Percentiles rank a stretch among this genome's conserved stretches.
Evolutionary conservation across 805 yeast genomes (phyloP).

Genomic region (Sugiyamaella floridensis): DNA sequence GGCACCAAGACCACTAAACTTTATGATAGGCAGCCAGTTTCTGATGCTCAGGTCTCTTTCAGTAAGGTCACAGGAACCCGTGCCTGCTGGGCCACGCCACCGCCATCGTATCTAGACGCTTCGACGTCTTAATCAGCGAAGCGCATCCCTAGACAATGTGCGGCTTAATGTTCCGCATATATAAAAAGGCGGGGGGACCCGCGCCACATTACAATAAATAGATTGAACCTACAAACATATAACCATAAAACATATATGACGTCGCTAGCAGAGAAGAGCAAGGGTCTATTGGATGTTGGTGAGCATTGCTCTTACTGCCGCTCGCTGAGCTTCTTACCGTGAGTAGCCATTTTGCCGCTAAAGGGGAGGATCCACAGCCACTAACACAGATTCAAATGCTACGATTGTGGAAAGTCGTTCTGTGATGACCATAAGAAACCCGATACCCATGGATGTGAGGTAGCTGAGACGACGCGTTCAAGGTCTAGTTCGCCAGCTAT

Average conservation of each 20-base stretch:
- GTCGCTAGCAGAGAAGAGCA: constrained; percentile 12
- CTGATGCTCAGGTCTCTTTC: no score
- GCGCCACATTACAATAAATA: neutral
- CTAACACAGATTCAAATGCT: constrained; percentile 28
- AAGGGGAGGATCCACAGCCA: no score
- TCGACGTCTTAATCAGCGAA: neutral
- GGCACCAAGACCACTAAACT: no score
- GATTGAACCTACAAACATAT: neutral
- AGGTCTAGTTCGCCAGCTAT: neutral
- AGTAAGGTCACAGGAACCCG: no score
- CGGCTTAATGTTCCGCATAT: neutral
- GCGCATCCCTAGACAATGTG: neutral
- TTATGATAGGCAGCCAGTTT: no score
- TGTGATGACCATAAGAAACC: constrained; percentile 34
- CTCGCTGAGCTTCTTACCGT: constrained; percentile 37
- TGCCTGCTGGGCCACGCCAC: no score
- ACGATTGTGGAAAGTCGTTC: constrained; percentile 30
- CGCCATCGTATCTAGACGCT: neutral
- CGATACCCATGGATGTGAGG: constrained; percentile 31
- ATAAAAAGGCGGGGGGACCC: neutral
- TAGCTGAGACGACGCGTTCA: neutral
- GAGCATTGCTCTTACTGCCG: constrained; percentile 35
- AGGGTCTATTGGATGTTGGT: constrained; percentile 32
- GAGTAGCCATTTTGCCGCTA: neutral
- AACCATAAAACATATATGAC: constrained; percentile 7